Percentiles rank a stretch among this genome's conserved stretches.
These are phyloP conservation scores for Cyberlindnera petersonii DNA, from an alignment of 805 yeast genomes.

Conservation along the genomic window DNA sequence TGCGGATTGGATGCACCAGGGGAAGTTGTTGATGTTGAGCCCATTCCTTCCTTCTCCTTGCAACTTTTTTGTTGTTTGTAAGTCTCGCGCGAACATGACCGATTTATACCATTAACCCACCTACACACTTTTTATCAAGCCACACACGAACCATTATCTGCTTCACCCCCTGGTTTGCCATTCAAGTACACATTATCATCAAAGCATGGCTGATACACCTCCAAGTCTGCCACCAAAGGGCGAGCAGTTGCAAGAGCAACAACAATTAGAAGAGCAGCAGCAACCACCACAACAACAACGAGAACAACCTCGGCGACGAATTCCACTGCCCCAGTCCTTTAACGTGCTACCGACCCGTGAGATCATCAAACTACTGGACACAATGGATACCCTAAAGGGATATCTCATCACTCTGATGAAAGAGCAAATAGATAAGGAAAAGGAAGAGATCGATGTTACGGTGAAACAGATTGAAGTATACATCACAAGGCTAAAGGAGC, in stretches of 20 bases:
- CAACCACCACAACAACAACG: constrained; percentile 3
- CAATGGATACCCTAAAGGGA: constrained; percentile 27
- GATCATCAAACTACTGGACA: constrained; percentile 21
- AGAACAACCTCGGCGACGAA: constrained; percentile 9
- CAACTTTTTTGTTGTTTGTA: background rate
- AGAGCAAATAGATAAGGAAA: constrained; percentile 23
- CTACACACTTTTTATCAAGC: too few relatives aligned
- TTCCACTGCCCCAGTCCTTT: constrained; percentile 23
- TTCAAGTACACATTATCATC: background rate
- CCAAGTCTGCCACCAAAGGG: constrained; percentile 20
- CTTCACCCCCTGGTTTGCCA: background rate
- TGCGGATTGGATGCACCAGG: background rate
- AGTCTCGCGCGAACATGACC: background rate
- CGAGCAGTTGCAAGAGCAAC: background rate
- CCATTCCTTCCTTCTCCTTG: too few relatives aligned
- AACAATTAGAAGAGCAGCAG: background rate
- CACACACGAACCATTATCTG: background rate
- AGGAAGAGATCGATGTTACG: constrained; percentile 25
- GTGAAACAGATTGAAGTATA: constrained; percentile 27
- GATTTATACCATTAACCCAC: too few relatives aligned
- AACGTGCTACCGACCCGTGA: constrained; percentile 21
- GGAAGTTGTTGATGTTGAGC: background rate
- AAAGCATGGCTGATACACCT: constrained; percentile 7
- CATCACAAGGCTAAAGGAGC: constrained; percentile 24
- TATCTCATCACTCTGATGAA: constrained; percentile 25